phyloP scores from a whole-genome alignment of 345 rosid species.

The Boechera stricta region DNA sequence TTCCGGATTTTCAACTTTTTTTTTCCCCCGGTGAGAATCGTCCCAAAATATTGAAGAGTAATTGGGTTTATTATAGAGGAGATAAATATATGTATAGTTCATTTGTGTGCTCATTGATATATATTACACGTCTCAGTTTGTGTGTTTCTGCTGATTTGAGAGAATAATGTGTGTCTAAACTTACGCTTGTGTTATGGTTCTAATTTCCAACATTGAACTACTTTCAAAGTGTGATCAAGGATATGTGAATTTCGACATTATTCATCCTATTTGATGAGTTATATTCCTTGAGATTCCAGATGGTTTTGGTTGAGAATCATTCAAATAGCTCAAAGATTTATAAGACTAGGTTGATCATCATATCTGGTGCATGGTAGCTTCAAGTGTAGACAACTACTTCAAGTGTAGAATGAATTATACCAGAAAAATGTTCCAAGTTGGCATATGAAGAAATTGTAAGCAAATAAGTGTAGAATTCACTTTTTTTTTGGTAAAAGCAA shows the following conservation, averaged over 20 bases:
- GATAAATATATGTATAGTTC: not conserved
- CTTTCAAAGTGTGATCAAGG: constrained; percentile 1
- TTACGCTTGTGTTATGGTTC: not conserved
- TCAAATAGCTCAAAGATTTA: constrained; percentile 4
- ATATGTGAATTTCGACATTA: not conserved
- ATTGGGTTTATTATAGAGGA: constrained; percentile 8
- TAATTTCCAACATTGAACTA: not conserved
- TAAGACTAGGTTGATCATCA: not conserved
- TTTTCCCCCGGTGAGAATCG: not conserved
- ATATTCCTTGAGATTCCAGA: not conserved
- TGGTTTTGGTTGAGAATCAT: constrained; percentile 21
- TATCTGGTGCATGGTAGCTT: not conserved
- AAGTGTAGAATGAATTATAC: not conserved
- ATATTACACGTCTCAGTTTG: not conserved
- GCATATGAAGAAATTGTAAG: not conserved
- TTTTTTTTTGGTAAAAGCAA: not conserved
- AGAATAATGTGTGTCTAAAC: no score
- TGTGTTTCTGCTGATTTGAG: constrained; percentile 7
- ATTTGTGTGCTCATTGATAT: constrained; percentile 8
- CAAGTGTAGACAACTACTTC: not conserved
- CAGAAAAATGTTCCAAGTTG: not conserved
- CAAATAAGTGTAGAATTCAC: not conserved
- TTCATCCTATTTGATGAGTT: not conserved
- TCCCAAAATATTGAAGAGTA: constrained; percentile 6
- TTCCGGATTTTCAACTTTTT: not conserved